These are phyloP conservation scores for Durio zibethinus DNA, from an alignment of 345 rosid species.

Conservation along the genomic window DNA sequence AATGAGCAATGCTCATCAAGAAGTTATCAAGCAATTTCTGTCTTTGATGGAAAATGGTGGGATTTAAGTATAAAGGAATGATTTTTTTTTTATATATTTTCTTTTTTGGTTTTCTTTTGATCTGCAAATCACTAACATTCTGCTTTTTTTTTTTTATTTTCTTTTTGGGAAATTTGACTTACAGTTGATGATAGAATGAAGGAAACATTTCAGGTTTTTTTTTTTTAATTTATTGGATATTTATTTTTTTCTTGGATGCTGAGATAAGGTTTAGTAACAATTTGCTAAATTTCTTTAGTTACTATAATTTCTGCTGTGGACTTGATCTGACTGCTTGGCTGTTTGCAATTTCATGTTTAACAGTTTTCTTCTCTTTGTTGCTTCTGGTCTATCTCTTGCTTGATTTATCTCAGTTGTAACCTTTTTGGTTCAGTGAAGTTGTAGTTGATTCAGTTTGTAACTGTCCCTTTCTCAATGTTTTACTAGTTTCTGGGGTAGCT, in stretches of 20 bases:
- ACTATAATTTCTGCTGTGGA: background rate
- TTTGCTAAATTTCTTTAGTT: background rate
- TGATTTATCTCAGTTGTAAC: constrained; percentile 2
- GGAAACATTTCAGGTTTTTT: constrained; percentile 61
- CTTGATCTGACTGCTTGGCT: constrained; percentile 22
- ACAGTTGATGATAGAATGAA: constrained; percentile 70
- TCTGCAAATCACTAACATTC: constrained; percentile 22
- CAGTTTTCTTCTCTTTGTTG: constrained; percentile 7
- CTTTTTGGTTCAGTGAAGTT: background rate
- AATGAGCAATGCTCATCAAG: constrained; percentile 60
- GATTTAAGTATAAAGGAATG: constrained; percentile 17
- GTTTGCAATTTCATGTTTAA: background rate
- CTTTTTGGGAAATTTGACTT: constrained; percentile 4
- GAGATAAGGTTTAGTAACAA: background rate
- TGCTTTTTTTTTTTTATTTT: background rate
- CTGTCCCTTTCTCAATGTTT: background rate
- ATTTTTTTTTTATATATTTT: background rate
- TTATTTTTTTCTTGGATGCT: constrained; percentile 2
- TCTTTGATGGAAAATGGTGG: constrained; percentile 71
- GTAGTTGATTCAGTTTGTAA: constrained; percentile 1
- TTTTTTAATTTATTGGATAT: constrained; percentile 16
- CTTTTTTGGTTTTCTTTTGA: constrained; percentile 17
- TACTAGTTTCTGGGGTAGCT: background rate
- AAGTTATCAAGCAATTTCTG: constrained; percentile 68
- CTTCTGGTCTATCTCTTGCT: background rate